Evolutionary conservation across 495 filamentous ascomycete species (phyloP), one percentile per base, ranked within the genome.

Genomic region (Penicillium ucsense): DNA sequence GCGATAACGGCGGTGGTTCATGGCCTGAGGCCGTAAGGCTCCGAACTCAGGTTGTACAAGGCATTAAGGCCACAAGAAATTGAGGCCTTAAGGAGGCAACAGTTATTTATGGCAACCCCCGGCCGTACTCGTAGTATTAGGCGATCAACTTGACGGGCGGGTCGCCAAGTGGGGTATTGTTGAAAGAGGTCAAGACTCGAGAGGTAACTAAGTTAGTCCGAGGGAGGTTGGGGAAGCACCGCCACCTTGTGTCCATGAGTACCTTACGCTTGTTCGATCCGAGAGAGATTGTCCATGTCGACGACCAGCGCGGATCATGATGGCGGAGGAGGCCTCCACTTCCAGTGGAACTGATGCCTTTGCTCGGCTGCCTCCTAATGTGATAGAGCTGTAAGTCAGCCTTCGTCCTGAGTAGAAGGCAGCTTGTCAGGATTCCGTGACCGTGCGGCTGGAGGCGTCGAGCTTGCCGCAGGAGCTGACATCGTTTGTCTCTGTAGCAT

Each of bases 401-500:
- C 28, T n/a, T 12, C 20, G 20, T 20, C 20, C 20, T 20, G 20
- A 20, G 1, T 1, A 20, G 20, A 20, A 20, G 20, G 20, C 20
- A 20, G 20, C 20, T 20, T 20, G 20, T 20, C 20, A 20, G 20
- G 20, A 20, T 20, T 20, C 20, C 20, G 20, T 20, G 20, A 20
- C 20, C 20, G 20, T 20, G 20, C 20, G 20, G 20, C 20, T 20
- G 20, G 20, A 20, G 20, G 20, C 20, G 20, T 20, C 20, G 20
- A 20, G 20, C 20, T 20, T 20, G 20, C 20, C 20, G 20, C 20
- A 20, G 20, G 20, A 20, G 20, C 59, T 54, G 49, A 51, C 28
- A 35, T 40, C 29, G 35, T 38, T 27, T 7, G 4, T 32, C 46
- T n/a, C 5, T 45, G 27, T 59, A 94, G 88, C 55, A 90, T 91